Conservation (phyloP, 129 eudicot genomes). For the sunflower (Helianthus annuus) region DNA sequence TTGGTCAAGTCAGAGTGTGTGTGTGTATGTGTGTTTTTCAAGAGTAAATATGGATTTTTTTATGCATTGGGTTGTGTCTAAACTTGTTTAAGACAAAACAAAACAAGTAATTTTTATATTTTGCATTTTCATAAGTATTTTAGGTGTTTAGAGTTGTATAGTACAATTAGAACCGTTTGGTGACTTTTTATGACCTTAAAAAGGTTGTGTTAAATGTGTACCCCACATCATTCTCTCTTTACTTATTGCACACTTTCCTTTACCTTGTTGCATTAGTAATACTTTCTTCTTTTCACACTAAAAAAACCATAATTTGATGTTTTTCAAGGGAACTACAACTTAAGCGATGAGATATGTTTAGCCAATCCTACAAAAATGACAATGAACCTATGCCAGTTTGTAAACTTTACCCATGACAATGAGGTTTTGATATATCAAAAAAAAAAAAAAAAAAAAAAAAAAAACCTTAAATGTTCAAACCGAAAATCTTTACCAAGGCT, state of each 20-base stretch:
- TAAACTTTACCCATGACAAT: not conserved
- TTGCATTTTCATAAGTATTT: constrained; percentile 6
- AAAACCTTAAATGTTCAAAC: too few relatives aligned
- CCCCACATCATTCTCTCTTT: too few relatives aligned
- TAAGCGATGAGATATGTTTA: too few relatives aligned
- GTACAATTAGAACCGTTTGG: not conserved
- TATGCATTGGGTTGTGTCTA: not conserved
- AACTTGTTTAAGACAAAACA: not conserved
- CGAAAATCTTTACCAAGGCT: too few relatives aligned
- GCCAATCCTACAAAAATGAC: too few relatives aligned
- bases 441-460: too few relatives aligned
- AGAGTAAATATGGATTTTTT: constrained; percentile 9
- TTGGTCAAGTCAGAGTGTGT: not conserved
- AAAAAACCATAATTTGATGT: too few relatives aligned
- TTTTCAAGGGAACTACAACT: too few relatives aligned
- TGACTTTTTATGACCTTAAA: not conserved
- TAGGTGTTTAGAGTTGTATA: not conserved
- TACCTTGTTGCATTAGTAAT: too few relatives aligned
- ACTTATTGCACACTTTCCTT: too few relatives aligned
- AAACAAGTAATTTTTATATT: not conserved
- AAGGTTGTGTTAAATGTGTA: too few relatives aligned
- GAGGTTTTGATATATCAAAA: not conserved
- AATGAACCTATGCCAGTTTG: not conserved
- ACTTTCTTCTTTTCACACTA: too few relatives aligned
- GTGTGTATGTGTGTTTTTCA: not conserved